Conservation (phyloP, 768 basidiomycete genomes). For the Suillus ampliporus region DNA sequence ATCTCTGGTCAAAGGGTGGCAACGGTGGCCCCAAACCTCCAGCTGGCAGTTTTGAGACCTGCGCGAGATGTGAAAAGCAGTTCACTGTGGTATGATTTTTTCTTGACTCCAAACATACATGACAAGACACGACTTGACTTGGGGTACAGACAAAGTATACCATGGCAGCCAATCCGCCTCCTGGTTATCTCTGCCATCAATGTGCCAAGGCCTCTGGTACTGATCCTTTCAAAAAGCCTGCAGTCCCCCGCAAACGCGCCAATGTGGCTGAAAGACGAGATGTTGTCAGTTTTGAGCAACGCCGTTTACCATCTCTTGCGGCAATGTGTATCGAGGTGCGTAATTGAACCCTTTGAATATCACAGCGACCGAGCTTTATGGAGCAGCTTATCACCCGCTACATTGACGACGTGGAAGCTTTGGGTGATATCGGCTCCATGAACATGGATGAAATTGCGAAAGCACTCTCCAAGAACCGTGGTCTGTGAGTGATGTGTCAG, state of each 20-base stretch:
- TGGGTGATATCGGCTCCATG: slow-evolving; percentile 85
- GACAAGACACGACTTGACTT: neutral
- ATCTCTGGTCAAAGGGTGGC: slow-evolving; percentile 42
- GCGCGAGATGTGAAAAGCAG: slow-evolving; percentile 80
- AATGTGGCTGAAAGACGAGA: slow-evolving; percentile 68
- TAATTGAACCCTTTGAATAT: neutral
- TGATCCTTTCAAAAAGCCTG: slow-evolving; percentile 87
- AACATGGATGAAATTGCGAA: slow-evolving; percentile 88
- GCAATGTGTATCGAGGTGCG: slow-evolving; percentile 80
- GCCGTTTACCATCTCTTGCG: slow-evolving; percentile 70
- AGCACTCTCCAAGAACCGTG: slow-evolving; percentile 79
- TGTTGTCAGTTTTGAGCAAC: slow-evolving; percentile 72
- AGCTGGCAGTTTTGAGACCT: slow-evolving; percentile 79
- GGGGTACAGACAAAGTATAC: slow-evolving; percentile 88
- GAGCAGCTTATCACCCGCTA: slow-evolving; percentile 80
- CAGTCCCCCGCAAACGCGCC: slow-evolving; percentile 64
- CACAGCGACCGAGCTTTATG: neutral
- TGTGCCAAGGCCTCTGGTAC: slow-evolving; percentile 81
- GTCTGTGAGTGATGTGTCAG: slow-evolving; percentile 61
- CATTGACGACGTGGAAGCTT: slow-evolving; percentile 87
- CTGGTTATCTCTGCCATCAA: slow-evolving; percentile 82
- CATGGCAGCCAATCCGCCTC: slow-evolving; percentile 67
- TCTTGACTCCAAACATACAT: neutral
- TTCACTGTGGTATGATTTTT: slow-evolving; percentile 76
- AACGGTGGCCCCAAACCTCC: slow-evolving; percentile 56